A percentile compares a stretch with the other conserved stretches of the same genome.
Evolutionary conservation across 73 alveolate genomes (phyloP).

Genomic region (Paramecium octaurelia): DNA sequence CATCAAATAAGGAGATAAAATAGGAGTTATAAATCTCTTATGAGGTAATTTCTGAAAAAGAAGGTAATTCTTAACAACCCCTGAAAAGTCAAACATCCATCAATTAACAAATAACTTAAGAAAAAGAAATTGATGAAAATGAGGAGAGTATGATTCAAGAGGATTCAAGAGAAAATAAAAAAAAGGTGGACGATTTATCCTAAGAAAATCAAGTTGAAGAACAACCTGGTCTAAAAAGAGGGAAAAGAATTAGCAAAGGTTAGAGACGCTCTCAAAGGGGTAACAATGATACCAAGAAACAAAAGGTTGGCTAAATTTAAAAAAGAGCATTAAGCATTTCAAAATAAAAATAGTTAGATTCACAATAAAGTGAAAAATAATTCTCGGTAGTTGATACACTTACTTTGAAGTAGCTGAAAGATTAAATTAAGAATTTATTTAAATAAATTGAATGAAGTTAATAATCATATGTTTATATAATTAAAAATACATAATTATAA

Average conservation of each 20-base stretch:
- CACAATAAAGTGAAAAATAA: neutral
- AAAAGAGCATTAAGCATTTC: neutral
- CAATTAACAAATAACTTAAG: neutral
- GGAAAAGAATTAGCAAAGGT: neutral
- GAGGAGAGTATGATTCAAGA: neutral
- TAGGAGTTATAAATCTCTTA: neutral
- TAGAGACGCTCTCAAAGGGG: neutral
- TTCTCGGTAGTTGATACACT: neutral
- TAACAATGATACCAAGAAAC: neutral
- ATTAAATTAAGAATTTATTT: neutral
- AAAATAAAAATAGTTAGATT: neutral
- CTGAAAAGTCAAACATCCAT: neutral
- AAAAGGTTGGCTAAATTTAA: neutral
- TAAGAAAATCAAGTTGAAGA: neutral
- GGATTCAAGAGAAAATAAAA: neutral
- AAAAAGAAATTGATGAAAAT: neutral
- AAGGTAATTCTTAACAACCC: neutral
- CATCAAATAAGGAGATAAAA: neutral
- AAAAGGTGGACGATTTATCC: neutral
- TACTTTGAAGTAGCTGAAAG: neutral
- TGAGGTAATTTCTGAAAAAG: neutral
- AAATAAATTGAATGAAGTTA: neutral
- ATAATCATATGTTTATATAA: neutral
- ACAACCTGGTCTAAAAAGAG: neutral
- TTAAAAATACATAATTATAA: neutral